Base-by-base conservation (phyloP, 768 basidiomycete species). In the Cystobasidium ongulense region DNA sequence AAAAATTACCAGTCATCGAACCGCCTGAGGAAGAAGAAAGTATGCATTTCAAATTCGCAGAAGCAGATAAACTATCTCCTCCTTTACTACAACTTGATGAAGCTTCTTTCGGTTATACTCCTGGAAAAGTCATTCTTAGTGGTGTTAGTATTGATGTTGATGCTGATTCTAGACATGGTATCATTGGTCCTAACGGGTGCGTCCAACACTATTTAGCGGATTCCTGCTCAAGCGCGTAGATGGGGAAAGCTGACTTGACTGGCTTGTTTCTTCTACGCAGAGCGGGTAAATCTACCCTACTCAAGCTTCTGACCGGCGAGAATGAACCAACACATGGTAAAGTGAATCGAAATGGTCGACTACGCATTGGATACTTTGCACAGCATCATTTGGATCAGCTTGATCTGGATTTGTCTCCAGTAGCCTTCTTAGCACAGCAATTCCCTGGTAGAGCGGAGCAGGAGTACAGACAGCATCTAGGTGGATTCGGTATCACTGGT, bases 401-500 rank as follows among this genome's bases (percentile, higher is more conserved):
- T 71, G 85, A 87, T 50, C 88, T 92, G 0, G 84, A 85, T 1
- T 86, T 96, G 87, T 88, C 88, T n/a, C 91, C 95, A 0, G 96
- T 98, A 11, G 89, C 91, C 78, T 97, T 96, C 83, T 83, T 99
- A 35, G 91, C 92, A 17, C 87, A 88, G 27, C 90, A 87, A 78
- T 97, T 90, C 84, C 96, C 96, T 0, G 95, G 96, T 0, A 89
- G 89, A 82, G 91, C 86, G 5, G 96, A 98, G 81, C 95, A 97
- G 81, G 96, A 97, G 80, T 98, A 98, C 81, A 86, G 96, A 75
- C 81, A 82, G n/a, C 96, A 98, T 82, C 85, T 99, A 15, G 96
- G 95, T 5, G 92, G 94, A 73, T 68, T 63, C 41, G 74, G 50
- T 33, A 61, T 53, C 35, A 59, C 70, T 21, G 63, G 63, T 29